phyloP scores from a whole-genome alignment of 2,329 filamentous ascomycete species.

The Talaromyces sp. region DNA sequence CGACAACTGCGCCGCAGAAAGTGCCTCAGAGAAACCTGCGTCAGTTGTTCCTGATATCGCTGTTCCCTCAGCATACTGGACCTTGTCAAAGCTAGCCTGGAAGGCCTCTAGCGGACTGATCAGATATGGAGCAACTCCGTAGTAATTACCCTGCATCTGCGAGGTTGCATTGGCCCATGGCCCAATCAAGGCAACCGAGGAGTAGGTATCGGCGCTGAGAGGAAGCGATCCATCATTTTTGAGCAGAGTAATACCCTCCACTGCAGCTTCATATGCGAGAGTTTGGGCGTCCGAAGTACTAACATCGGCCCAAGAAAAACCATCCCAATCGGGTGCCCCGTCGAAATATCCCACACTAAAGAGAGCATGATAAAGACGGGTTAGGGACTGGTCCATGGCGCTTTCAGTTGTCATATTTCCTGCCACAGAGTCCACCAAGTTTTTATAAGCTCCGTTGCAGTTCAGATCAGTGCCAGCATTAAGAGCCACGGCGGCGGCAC shows the following conservation, averaged over 20 bases:
- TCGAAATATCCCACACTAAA: constrained; percentile 49
- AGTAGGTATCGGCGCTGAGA: constrained; percentile 26
- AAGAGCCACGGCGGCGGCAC: constrained; percentile 42
- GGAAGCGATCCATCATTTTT: constrained; percentile 47
- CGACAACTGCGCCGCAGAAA: constrained; percentile 23
- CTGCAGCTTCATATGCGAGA: constrained; percentile 49
- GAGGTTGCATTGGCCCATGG: constrained; percentile 52
- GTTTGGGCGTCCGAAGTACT: constrained; percentile 48
- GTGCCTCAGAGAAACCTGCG: constrained; percentile 20
- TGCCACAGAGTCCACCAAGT: constrained; percentile 36
- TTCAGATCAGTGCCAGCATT: constrained; percentile 48
- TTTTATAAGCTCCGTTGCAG: constrained; percentile 42
- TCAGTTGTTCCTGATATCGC: constrained; percentile 18
- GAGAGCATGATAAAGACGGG: constrained; percentile 43
- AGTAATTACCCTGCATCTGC: constrained; percentile 57
- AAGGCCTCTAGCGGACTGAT: constrained; percentile 40
- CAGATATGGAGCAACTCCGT: constrained; percentile 39
- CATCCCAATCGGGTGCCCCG: constrained; percentile 39
- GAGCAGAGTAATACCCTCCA: constrained; percentile 42
- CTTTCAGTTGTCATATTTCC: constrained; percentile 39
- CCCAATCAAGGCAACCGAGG: constrained; percentile 49
- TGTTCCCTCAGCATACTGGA: constrained; percentile 35
- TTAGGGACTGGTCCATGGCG: constrained; percentile 39
- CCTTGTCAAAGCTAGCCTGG: constrained; percentile 37
- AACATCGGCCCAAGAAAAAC: constrained; percentile 51